Base-by-base conservation (phyloP, 2,329 filamentous ascomycete genomes). In the Chaetothyriales sp. region DNA sequence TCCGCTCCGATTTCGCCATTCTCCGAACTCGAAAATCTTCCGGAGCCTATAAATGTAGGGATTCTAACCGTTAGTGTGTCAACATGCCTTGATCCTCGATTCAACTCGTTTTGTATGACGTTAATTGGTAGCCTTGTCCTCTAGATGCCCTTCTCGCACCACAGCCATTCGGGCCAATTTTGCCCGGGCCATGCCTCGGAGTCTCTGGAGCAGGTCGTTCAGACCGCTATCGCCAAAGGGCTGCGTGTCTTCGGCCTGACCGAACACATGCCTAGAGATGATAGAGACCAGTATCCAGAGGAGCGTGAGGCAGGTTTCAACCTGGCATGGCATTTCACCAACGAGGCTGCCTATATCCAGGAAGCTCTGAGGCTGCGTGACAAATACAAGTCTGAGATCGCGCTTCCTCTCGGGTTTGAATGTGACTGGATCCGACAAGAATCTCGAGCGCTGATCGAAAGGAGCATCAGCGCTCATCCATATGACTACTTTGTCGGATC, bases 111-210 rank as follows among this genome's bases (percentile, higher is more conserved):
- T 2, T 33, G 29, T 8, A 33, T 33, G 29, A 40, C 33, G 33
- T 40, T 13, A 40, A 40, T 40, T 40, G 8, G 10, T 15, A 40
- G 33, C 33, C 33, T 40, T 15, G 13, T 5, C 33, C 7, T 10
- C 5, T 10, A 43, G 28, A 97, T 97, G 92, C 89, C 90, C 1
- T 95, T 94, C 72, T 94, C 92, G 4, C 94, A 97, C 74, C 92
- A 98, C 70, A 94, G 88, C 64, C 92, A 98, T 71, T 97, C 92
- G 40, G 92, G 92, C 57, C 87, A 98, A 67, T 98, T 98, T 73
- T 98, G 92, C 72, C 83, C 83, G 8, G 81, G 84, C 61, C 92
- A 98, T 72, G 92, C 92, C 48, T 81, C 84, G 65, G 81, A 94
- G 66, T 77, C 81, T 18, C 78, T 98, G 8, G 90, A 97, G 67